Evolutionary conservation across 805 yeast species (phyloP).

Genomic region (Ogataea naganishii): DNA sequence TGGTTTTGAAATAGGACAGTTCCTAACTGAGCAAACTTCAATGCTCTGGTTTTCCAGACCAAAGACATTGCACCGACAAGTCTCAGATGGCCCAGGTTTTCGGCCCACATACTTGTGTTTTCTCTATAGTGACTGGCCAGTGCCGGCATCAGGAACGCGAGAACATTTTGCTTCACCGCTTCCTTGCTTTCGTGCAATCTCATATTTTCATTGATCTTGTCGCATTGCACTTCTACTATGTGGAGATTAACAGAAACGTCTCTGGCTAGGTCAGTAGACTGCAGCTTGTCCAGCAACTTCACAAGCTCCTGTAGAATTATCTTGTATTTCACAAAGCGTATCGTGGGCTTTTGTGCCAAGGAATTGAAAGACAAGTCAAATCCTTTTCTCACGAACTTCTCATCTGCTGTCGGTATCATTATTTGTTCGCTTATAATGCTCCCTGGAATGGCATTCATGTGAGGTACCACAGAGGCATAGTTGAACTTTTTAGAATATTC

Average conservation of each 20-base stretch:
- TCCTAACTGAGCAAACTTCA: slow-evolving; percentile 21
- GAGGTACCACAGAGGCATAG: not conserved
- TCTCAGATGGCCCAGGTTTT: slow-evolving; percentile 37
- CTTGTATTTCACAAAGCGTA: slow-evolving; percentile 40
- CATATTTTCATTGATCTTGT: slow-evolving; percentile 15
- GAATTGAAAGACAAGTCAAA: slow-evolving; percentile 47
- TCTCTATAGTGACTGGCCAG: slow-evolving; percentile 1
- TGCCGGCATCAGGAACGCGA: slow-evolving; percentile 4
- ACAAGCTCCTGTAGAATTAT: slow-evolving; percentile 42
- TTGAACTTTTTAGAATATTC: slow-evolving; percentile 9
- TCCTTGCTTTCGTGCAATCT: slow-evolving; percentile 12
- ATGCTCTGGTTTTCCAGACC: slow-evolving; percentile 25
- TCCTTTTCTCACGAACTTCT: slow-evolving; percentile 28
- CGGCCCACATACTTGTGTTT: slow-evolving; percentile 24
- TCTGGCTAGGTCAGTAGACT: slow-evolving; percentile 15
- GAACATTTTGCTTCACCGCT: slow-evolving; percentile 8
- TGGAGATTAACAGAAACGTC: slow-evolving; percentile 19
- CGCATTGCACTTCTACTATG: slow-evolving; percentile 12
- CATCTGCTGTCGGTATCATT: slow-evolving; percentile 4
- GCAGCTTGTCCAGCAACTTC: too few relatives aligned
- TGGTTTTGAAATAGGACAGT: slow-evolving; percentile 43
- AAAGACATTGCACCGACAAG: slow-evolving; percentile 34
- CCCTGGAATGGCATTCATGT: not conserved
- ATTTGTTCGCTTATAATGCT: not conserved
- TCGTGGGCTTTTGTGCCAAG: slow-evolving; percentile 44